phyloP scores from a whole-genome alignment of 306 rosid species.

The Medicago ruthenica region DNA sequence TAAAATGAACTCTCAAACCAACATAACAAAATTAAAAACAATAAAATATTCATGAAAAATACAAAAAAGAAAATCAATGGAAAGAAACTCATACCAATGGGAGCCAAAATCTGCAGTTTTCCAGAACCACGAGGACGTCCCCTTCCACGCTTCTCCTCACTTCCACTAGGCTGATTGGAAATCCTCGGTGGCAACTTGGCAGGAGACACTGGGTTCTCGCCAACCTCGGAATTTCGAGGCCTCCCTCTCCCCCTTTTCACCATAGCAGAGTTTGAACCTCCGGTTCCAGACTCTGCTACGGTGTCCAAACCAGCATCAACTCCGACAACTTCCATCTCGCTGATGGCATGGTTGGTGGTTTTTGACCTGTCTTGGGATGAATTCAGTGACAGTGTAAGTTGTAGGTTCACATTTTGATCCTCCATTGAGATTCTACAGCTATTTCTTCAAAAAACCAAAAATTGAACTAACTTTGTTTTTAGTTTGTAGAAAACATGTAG shows the following conservation, averaged over 20 bases:
- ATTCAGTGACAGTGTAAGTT: neutral
- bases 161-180: neutral
- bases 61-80: neutral
- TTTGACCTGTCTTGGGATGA: constrained; percentile 3
- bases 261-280: neutral
- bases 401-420: neutral
- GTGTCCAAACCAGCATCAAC: constrained; percentile 19
- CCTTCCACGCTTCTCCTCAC: constrained; percentile 35
- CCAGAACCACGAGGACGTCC: constrained; percentile 72
- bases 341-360: neutral
- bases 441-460: too few relatives aligned
- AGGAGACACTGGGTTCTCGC: neutral
- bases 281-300: constrained; percentile 1
- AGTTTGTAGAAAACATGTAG: neutral
- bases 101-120: constrained; percentile 54
- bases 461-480: too few relatives aligned
- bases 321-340: neutral
- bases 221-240: constrained; percentile 46
- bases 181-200: constrained; percentile 1
- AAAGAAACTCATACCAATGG: constrained; percentile 50
- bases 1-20: neutral
- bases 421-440: constrained; percentile 40
- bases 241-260: constrained; percentile 57
- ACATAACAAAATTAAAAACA: neutral
- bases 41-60: neutral